Evolutionary conservation across 768 basidiomycete genomes (phyloP).

Genomic region (Psilocybe azurescens): DNA sequence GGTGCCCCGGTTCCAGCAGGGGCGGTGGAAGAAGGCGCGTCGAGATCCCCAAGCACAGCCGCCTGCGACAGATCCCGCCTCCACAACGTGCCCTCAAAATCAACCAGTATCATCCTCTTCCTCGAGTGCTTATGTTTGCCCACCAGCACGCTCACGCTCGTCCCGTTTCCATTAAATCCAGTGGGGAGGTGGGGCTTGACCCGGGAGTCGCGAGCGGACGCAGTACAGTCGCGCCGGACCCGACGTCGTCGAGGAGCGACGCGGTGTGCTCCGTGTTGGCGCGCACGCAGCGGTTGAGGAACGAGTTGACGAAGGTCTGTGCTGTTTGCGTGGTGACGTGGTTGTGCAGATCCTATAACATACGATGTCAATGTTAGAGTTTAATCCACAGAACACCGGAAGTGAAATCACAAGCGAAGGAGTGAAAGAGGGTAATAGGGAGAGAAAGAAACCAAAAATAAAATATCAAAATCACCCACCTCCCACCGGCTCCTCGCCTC

Average conservation of each 20-base stretch:
- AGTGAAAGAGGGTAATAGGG: not conserved
- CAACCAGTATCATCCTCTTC: constrained; percentile 71
- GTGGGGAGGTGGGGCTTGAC: not conserved
- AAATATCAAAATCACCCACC: constrained; percentile 38
- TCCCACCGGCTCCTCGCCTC: constrained; percentile 81
- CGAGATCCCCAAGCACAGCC: constrained; percentile 34
- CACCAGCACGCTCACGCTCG: constrained; percentile 46
- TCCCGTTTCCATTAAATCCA: too few relatives aligned
- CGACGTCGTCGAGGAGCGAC: constrained; percentile 24
- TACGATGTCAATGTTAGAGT: not conserved
- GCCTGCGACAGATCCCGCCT: constrained; percentile 55
- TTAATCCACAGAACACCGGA: too few relatives aligned
- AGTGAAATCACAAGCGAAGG: too few relatives aligned
- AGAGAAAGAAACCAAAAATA: not conserved
- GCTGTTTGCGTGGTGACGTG: constrained; percentile 90
- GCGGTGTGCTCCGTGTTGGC: constrained; percentile 69
- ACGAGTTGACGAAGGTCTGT: constrained; percentile 80
- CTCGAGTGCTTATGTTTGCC: constrained; percentile 70
- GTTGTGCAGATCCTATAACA: constrained; percentile 68
- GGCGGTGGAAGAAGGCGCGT: too few relatives aligned
- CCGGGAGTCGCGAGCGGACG: constrained; percentile 14
- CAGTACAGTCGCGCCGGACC: constrained; percentile 28
- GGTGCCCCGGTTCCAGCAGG: constrained; percentile 6
- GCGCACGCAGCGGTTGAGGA: constrained; percentile 77
- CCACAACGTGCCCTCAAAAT: constrained; percentile 87